phyloP scores from a whole-genome alignment of 352 stramenopile genomes.

The Thalassiosira delicatula region DNA sequence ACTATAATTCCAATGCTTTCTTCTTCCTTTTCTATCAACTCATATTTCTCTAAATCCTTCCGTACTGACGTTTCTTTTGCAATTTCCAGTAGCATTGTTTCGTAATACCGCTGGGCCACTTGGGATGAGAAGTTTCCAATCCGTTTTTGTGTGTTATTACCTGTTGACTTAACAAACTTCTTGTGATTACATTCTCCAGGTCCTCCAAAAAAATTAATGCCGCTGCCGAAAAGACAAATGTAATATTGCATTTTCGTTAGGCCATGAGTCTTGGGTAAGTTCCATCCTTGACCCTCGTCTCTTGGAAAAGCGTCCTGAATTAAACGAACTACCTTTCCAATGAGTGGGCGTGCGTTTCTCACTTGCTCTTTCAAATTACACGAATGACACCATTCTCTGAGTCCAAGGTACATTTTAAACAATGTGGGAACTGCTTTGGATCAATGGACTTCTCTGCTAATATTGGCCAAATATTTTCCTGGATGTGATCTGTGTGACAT shows the following conservation, averaged over 20 bases:
- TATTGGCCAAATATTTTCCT: too few species aligned
- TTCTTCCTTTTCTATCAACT: not conserved
- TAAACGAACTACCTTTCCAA: not conserved
- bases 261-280: constrained; percentile 18
- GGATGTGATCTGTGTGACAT: too few species aligned
- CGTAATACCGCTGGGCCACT: not conserved
- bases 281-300: not conserved
- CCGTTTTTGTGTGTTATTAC: constrained; percentile 7
- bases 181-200: constrained; percentile 12
- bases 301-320: constrained; percentile 4
- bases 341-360: not conserved
- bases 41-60: constrained; percentile 20
- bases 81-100: constrained; percentile 4
- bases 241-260: constrained; percentile 21
- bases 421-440: too few species aligned
- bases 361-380: constrained; percentile 5
- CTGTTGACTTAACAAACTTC: constrained; percentile 9
- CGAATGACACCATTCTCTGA: constrained; percentile 18
- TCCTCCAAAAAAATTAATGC: constrained; percentile 24
- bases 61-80: not conserved
- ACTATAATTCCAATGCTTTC: too few species aligned
- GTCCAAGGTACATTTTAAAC: too few species aligned
- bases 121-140: not conserved
- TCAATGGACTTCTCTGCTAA: too few species aligned
- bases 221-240: constrained; percentile 21